Percentiles rank a stretch among this genome's conserved stretches.
phyloP scores from a whole-genome alignment of 176 grass and related monocot species.

The Carex myosuroides region DNA sequence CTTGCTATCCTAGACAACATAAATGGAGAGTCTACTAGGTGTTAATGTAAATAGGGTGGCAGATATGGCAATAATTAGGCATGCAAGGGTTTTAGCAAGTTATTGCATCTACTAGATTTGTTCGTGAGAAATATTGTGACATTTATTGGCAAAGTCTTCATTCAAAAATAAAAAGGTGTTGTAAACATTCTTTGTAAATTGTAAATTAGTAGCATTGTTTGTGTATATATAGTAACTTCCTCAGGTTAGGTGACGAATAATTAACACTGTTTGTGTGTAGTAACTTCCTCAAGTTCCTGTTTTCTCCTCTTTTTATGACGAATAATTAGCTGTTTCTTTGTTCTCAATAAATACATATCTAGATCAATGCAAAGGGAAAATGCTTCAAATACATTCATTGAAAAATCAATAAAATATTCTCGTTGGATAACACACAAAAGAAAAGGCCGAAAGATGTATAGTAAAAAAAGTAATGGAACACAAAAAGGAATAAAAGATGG shows the following conservation, averaged over 20 bases:
- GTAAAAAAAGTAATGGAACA: neutral
- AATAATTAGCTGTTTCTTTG: neutral
- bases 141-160: neutral
- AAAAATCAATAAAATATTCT: neutral
- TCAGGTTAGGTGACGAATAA: neutral
- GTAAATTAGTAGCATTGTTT: slow-evolving; percentile 7
- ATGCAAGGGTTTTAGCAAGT: neutral
- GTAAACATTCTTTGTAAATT: slow-evolving; percentile 9
- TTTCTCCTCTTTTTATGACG: neutral
- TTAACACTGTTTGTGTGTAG: too few relatives aligned
- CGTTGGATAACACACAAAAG: neutral
- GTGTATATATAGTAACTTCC: slow-evolving; percentile 7
- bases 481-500: neutral
- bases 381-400: neutral
- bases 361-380: neutral
- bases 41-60: slow-evolving; percentile 25
- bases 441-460: neutral
- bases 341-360: neutral
- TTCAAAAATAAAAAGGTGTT: neutral
- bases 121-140: neutral
- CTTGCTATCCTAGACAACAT: slow-evolving; percentile 92
- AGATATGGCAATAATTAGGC: neutral
- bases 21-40: slow-evolving; percentile 76
- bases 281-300: neutral
- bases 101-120: neutral